These are phyloP conservation scores for Aspergillus pseudonomiae DNA, from an alignment of 2,329 filamentous ascomycete genomes.

Conservation along the genomic window DNA sequence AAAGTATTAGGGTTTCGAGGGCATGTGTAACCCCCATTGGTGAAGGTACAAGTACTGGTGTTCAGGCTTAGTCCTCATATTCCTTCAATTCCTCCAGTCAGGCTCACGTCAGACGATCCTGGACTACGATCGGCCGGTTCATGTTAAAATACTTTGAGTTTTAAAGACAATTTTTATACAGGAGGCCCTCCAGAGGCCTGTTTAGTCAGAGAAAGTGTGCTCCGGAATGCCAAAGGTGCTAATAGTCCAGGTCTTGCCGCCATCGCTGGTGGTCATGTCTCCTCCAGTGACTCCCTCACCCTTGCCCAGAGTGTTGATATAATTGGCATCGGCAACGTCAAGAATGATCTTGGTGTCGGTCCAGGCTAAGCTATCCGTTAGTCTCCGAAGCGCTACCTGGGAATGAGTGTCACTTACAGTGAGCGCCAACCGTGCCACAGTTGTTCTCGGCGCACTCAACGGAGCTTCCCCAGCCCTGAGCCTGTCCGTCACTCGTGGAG, in stretches of 20 bases:
- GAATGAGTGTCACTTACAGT: slow-evolving; percentile 30
- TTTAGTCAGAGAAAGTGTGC: slow-evolving; percentile 21
- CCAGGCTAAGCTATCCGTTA: slow-evolving; percentile 32
- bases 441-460: slow-evolving; percentile 45
- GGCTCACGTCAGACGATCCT: no score
- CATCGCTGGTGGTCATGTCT: slow-evolving; percentile 44
- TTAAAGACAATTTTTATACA: neutral
- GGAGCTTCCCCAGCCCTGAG: slow-evolving; percentile 49
- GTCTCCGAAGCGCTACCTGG: neutral
- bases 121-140: neutral
- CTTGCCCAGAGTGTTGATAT: slow-evolving; percentile 42
- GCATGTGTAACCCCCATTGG: no score
- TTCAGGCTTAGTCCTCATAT: no score
- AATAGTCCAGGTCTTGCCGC: slow-evolving; percentile 50
- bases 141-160: no score
- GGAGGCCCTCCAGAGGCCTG: rapidly evolving
- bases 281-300: slow-evolving; percentile 45
- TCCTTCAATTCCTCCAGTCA: no score
- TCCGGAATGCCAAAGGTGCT: slow-evolving; percentile 41
- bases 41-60: no score
- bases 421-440: slow-evolving; percentile 46
- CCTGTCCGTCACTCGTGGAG: slow-evolving; percentile 49
- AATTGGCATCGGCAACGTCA: slow-evolving; percentile 31
- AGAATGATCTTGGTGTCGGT: slow-evolving; percentile 46
- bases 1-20: no score